Evolutionary conservation across 2,329 filamentous ascomycete genomes (phyloP).

Genomic region (Rhexocercosporidium sp.): DNA sequence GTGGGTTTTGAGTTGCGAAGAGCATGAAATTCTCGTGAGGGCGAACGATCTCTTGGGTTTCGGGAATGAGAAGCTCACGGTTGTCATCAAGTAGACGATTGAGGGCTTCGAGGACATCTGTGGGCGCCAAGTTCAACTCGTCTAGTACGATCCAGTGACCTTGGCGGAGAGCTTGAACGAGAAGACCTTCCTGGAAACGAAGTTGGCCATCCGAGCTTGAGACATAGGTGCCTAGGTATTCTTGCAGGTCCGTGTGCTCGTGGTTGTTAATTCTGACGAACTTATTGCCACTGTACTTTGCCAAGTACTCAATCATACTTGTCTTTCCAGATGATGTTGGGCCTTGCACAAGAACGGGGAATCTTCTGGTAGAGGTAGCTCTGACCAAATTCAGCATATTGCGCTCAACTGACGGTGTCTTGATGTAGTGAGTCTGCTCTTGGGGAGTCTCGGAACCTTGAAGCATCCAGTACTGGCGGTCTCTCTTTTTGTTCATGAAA

Average conservation of each 20-base stretch:
- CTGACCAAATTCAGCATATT: conserved; percentile 95
- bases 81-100: conserved; percentile 97
- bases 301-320: conserved; percentile 98
- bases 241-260: conserved; percentile 96
- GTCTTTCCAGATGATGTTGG: conserved; percentile 98
- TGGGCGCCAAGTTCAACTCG: conserved; percentile 94
- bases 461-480: conserved; percentile 87
- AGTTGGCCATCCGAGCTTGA: conserved; percentile 85
- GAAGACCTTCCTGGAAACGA: conserved; percentile 88
- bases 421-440: conserved; percentile 88
- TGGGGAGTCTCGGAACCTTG: conserved; percentile 71
- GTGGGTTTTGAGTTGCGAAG: conserved; percentile 96
- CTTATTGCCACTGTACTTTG: conserved; percentile 94
- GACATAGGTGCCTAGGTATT: conserved; percentile 94
- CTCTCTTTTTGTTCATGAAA: conserved; percentile 68
- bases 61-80: conserved; percentile 90
- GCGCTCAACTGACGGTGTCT: conserved; percentile 91
- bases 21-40: conserved; percentile 97
- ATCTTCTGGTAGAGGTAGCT: conserved; percentile 88
- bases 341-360: conserved; percentile 93
- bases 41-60: conserved; percentile 91
- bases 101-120: conserved; percentile 93
- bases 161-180: conserved; percentile 89
- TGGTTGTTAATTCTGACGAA: conserved; percentile 99
- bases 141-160: conserved; percentile 99